Evolutionary conservation across 306 rosid genomes (phyloP).

Genomic region (Prunus persica): Prunus_persica_NCBIv2 NC_034011.1:21892001-21892500

Average conservation of each 20-base stretch:
- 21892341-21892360: background rate
- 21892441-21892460: conserved; percentile 37
- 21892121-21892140: background rate
- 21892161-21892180: no score
- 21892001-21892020: no score
- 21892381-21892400: background rate
- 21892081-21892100: background rate
- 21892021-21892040: background rate
- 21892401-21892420: conserved; percentile 40
- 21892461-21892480: background rate
- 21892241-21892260: background rate
- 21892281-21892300: background rate
- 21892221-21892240: background rate
- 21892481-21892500: background rate
- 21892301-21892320: background rate
- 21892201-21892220: background rate
- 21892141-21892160: background rate
- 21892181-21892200: background rate
- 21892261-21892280: background rate
- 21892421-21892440: background rate
- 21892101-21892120: background rate
- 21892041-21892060: background rate
- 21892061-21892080: background rate
- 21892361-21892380: background rate
- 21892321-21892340: background rate